phyloP scores from a whole-genome alignment of 495 filamentous ascomycete genomes.

The Aspergillus ostianus region DNA sequence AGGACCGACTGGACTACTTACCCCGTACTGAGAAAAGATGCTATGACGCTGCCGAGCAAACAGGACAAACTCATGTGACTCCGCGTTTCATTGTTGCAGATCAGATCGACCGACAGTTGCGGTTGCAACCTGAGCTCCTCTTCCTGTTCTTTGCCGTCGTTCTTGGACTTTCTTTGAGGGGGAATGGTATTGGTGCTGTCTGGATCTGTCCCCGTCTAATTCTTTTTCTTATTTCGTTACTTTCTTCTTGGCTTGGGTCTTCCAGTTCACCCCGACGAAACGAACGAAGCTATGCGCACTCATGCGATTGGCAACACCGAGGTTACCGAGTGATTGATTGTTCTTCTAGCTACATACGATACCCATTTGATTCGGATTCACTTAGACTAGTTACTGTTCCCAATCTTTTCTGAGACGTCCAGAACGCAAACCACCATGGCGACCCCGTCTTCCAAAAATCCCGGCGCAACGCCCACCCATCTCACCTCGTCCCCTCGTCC shows the following conservation, averaged over 20 bases:
- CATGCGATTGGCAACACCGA: neutral
- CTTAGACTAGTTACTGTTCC: neutral
- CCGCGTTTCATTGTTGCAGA: conserved; percentile 10
- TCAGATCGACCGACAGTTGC: neutral
- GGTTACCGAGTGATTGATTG: neutral
- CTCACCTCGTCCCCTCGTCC: conserved; percentile 46
- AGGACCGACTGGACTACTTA: too few relatives aligned
- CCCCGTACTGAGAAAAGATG: too few relatives aligned
- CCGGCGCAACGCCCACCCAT: conserved; percentile 46
- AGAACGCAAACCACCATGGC: conserved; percentile 30
- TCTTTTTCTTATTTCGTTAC: too few relatives aligned
- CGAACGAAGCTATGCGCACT: neutral
- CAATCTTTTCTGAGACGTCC: neutral
- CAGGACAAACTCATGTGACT: conserved; percentile 36
- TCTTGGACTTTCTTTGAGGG: neutral
- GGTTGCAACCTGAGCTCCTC: neutral
- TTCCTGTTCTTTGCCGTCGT: conserved; percentile 1
- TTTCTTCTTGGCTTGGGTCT: neutral
- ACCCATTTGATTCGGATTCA: neutral
- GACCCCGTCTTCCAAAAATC: conserved; percentile 46
- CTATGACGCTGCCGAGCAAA: conserved; percentile 32
- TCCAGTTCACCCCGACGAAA: neutral
- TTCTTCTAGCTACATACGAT: conserved; percentile 8
- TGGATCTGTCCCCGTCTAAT: neutral
- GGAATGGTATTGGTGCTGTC: neutral